These are phyloP conservation scores for Globisporangium carolinianum DNA, from an alignment of 352 stramenopile species.

Conservation along the genomic window DNA sequence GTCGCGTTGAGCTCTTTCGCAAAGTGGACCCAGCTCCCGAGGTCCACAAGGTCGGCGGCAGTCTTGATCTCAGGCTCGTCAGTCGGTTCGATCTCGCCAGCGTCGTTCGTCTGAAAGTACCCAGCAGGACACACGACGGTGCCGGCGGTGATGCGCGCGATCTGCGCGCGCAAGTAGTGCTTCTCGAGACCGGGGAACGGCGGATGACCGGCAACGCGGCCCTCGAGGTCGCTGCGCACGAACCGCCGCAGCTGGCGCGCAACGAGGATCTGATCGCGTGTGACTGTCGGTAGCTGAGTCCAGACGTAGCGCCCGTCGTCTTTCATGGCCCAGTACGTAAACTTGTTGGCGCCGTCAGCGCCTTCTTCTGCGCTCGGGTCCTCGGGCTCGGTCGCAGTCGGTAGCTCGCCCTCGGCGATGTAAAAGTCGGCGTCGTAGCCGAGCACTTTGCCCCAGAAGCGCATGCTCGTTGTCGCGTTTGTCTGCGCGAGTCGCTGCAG, in stretches of 20 bases:
- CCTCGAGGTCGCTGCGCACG: constrained; percentile 79
- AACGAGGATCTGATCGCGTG: constrained; percentile 66
- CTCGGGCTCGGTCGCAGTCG: constrained; percentile 36
- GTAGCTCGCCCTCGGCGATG: constrained; percentile 73
- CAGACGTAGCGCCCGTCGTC: constrained; percentile 77
- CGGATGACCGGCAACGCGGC: constrained; percentile 67
- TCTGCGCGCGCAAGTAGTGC: constrained; percentile 84
- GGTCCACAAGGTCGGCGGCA: constrained; percentile 57
- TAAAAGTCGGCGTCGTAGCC: constrained; percentile 74
- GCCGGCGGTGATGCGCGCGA: constrained; percentile 81
- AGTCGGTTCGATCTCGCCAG: constrained; percentile 53
- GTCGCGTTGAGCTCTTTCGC: constrained; percentile 81
- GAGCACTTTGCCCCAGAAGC: constrained; percentile 87
- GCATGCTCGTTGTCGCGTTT: constrained; percentile 55
- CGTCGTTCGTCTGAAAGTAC: constrained; percentile 76
- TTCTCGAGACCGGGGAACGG: constrained; percentile 85
- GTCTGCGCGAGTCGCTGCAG: constrained; percentile 52
- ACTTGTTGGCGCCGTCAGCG: constrained; percentile 71
- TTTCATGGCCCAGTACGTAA: constrained; percentile 88
- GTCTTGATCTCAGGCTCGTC: constrained; percentile 72
- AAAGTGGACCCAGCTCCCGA: constrained; percentile 85
- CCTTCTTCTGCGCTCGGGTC: constrained; percentile 69
- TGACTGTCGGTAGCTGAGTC: constrained; percentile 75
- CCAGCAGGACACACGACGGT: constrained; percentile 80
- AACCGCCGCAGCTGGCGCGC: constrained; percentile 75